Evolutionary conservation across 805 yeast species (phyloP).

Genomic region (Metschnikowia lachancei): DNA sequence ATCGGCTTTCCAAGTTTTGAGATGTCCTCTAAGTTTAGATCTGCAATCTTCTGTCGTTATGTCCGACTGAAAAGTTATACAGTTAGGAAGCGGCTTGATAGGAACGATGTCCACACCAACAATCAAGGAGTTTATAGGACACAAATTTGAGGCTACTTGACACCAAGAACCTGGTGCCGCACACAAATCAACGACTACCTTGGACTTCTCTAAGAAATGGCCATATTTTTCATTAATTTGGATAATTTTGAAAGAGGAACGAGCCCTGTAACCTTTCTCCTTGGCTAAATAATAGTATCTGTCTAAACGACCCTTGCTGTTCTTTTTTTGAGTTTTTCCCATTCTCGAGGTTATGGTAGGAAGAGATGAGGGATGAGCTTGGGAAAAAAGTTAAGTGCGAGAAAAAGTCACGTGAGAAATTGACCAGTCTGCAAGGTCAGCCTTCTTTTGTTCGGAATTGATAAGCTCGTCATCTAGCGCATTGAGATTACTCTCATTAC

Average conservation of each 20-base stretch:
- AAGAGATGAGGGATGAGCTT: slow-evolving; percentile 12
- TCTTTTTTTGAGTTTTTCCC: slow-evolving; percentile 93
- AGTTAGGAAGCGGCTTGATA: slow-evolving; percentile 92
- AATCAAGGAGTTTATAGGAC: slow-evolving; percentile 90
- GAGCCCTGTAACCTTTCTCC: slow-evolving; percentile 98
- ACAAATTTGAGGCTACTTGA: slow-evolving; percentile 91
- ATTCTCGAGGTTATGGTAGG: slow-evolving; percentile 31
- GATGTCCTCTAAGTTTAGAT: slow-evolving; percentile 87
- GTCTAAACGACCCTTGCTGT: slow-evolving; percentile 98
- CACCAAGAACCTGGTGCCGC: slow-evolving; percentile 99
- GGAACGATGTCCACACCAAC: slow-evolving; percentile 99
- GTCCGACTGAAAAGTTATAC: slow-evolving; percentile 92
- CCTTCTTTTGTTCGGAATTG: slow-evolving; percentile 32
- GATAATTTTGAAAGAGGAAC: slow-evolving; percentile 91
- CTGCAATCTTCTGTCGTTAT: slow-evolving; percentile 98
- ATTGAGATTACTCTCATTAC: slow-evolving; percentile 71
- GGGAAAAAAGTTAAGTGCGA: slow-evolving; percentile 9
- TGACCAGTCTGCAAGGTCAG: slow-evolving; percentile 14
- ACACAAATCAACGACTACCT: slow-evolving; percentile 95
- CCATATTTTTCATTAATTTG: slow-evolving; percentile 97
- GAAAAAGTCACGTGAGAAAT: slow-evolving; percentile 17
- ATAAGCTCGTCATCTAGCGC: slow-evolving; percentile 63
- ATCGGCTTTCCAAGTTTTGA: slow-evolving; percentile 99
- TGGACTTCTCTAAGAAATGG: slow-evolving; percentile 88
- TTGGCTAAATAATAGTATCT: slow-evolving; percentile 94